phyloP scores from a whole-genome alignment of 768 basidiomycete genomes.

The Kwoniella shandongensis region DNA sequence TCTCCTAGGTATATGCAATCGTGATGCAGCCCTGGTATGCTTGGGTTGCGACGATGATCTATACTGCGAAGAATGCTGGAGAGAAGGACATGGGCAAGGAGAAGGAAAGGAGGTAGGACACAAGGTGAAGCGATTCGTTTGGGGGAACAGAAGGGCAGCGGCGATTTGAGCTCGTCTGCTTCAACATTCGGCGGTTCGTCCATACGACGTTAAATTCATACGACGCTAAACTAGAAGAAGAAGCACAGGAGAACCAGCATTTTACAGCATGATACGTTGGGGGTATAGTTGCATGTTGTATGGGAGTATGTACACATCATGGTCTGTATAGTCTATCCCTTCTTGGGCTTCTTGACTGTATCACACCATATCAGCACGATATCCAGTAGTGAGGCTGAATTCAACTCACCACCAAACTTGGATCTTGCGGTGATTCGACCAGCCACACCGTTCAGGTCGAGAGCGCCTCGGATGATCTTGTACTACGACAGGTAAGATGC shows the following conservation, averaged over 20 bases:
- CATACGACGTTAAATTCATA: too few relatives aligned
- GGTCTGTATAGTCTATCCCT: conserved; percentile 15
- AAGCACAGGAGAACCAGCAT: too few relatives aligned
- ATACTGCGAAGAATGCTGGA: conserved; percentile 43
- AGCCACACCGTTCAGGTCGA: conserved; percentile 88
- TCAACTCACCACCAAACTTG: conserved; percentile 79
- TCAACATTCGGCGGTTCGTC: too few relatives aligned
- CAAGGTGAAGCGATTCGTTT: conserved; percentile 28
- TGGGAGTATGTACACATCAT: neutral
- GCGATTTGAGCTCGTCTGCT: neutral
- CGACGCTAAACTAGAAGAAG: too few relatives aligned
- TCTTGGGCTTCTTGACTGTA: conserved; percentile 81
- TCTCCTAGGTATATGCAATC: conserved; percentile 40
- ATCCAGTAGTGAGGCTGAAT: neutral
- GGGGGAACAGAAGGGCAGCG: conserved; percentile 11
- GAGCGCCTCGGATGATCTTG: conserved; percentile 87
- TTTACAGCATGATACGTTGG: neutral
- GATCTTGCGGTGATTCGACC: conserved; percentile 77
- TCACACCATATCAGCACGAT: neutral
- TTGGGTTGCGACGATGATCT: conserved; percentile 41
- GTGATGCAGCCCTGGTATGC: conserved; percentile 40
- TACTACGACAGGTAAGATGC: conserved; percentile 62
- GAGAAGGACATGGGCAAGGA: conserved; percentile 34
- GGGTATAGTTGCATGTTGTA: neutral
- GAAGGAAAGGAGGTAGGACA: conserved; percentile 36